Percentiles rank a stretch among this genome's conserved stretches.
These are phyloP conservation scores for Cutaneotrichosporon daszewskae DNA, from an alignment of 1,284 basidiomycete genomes.

Conservation along the genomic window DNA sequence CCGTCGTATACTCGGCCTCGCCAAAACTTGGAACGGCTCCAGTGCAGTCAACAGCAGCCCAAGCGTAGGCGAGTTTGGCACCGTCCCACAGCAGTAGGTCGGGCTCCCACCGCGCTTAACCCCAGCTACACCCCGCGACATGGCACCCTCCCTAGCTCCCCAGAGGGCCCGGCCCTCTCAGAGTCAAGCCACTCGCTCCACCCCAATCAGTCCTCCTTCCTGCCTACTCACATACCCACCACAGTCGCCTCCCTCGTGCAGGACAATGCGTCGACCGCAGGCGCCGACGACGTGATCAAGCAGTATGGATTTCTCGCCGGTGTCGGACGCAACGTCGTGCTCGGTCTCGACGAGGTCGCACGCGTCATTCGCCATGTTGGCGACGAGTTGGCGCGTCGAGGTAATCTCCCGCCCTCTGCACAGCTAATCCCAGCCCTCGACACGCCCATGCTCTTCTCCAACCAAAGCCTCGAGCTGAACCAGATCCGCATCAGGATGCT, in stretches of 20 bases:
- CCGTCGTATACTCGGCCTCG: slow-evolving; percentile 11
- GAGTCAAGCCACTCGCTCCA: slow-evolving; percentile 16
- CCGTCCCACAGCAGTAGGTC: slow-evolving; percentile 10
- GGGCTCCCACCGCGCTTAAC: not conserved
- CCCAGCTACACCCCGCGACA: not conserved
- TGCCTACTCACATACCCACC: slow-evolving; percentile 27
- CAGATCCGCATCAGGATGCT: slow-evolving; percentile 64
- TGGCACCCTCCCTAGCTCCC: not conserved
- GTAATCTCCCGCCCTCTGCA: slow-evolving; percentile 23
- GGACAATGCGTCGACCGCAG: slow-evolving; percentile 26
- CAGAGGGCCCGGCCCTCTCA: not conserved
- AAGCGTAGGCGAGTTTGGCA: slow-evolving; percentile 17
- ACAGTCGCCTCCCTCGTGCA: slow-evolving; percentile 24
- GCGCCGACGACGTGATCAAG: slow-evolving; percentile 20
- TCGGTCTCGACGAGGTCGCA: slow-evolving; percentile 67
- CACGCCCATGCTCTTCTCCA: slow-evolving; percentile 82
- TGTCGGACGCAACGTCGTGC: slow-evolving; percentile 44
- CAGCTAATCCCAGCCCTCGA: slow-evolving; percentile 56
- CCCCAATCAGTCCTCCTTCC: slow-evolving; percentile 30
- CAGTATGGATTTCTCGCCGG: slow-evolving; percentile 38
- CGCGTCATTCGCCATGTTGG: slow-evolving; percentile 64
- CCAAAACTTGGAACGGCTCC: slow-evolving; percentile 20
- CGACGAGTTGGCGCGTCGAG: slow-evolving; percentile 62
- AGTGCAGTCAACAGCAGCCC: slow-evolving; percentile 3
- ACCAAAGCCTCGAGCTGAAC: slow-evolving; percentile 74